phyloP scores from a whole-genome alignment of 805 yeast species.

The Candida berthetii region DNA sequence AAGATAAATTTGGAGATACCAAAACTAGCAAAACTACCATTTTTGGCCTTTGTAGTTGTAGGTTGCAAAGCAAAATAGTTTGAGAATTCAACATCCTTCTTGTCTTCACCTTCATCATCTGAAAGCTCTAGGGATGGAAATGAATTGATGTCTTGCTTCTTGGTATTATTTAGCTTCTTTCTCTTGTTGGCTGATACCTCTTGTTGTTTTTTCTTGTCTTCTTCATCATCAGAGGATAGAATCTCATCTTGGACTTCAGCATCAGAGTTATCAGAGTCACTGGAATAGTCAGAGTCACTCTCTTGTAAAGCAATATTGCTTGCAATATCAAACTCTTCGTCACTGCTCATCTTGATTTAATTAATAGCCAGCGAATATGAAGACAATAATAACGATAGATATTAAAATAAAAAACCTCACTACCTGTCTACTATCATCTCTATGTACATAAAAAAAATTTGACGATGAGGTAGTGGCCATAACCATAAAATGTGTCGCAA shows the following conservation, averaged over 20 bases:
- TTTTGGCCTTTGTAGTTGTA: constrained; percentile 52
- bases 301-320: constrained; percentile 45
- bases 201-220: constrained; percentile 25
- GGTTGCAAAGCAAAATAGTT: constrained; percentile 37
- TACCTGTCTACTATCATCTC: too few relatives aligned
- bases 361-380: too few relatives aligned
- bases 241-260: constrained; percentile 49
- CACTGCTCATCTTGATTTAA: constrained; percentile 16
- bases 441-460: too few relatives aligned
- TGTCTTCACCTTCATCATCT: constrained; percentile 36
- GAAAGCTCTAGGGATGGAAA: constrained; percentile 51
- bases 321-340: constrained; percentile 56
- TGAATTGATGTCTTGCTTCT: constrained; percentile 6
- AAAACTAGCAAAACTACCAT: constrained; percentile 84
- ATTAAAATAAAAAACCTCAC: too few relatives aligned
- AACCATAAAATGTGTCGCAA: too few relatives aligned
- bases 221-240: constrained; percentile 43
- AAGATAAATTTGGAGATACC: constrained; percentile 74
- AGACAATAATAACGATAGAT: too few relatives aligned
- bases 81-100: constrained; percentile 37
- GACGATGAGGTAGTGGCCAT: background rate
- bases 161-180: constrained; percentile 11
- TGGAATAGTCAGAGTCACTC: constrained; percentile 29
- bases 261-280: constrained; percentile 19
- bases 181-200: constrained; percentile 18